Evolutionary conservation across 106 monocot genomes (phyloP).

Genomic region (Platanthera guangdongensis): DNA sequence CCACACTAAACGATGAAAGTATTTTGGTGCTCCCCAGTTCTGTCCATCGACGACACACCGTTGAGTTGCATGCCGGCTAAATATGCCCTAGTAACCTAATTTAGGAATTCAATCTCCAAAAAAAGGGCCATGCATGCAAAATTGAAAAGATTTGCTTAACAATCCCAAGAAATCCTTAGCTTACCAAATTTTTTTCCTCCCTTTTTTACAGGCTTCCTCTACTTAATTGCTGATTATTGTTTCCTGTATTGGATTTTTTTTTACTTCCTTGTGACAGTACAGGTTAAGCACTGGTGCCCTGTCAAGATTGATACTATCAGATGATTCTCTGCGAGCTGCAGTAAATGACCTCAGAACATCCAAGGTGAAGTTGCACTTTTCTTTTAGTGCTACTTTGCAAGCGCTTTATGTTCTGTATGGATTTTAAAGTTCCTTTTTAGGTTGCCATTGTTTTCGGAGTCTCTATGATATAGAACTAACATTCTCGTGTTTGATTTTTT

Average conservation of each 20-base stretch:
- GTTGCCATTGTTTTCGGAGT: neutral
- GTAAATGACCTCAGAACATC: slow-evolving; percentile 81
- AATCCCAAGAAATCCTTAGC: neutral
- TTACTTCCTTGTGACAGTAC: slow-evolving; percentile 12
- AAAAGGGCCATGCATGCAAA: neutral
- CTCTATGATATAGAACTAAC: neutral
- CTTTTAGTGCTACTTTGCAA: neutral
- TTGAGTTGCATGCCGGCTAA: too few relatives aligned
- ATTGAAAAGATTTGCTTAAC: neutral
- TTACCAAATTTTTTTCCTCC: neutral
- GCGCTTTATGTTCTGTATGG: neutral
- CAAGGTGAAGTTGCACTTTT: slow-evolving; percentile 42
- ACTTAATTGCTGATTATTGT: neutral
- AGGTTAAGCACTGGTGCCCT: slow-evolving; percentile 94
- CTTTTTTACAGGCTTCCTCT: neutral
- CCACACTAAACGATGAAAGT: too few relatives aligned
- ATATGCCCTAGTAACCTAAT: neutral
- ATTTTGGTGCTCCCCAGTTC: too few relatives aligned
- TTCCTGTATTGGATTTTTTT: neutral
- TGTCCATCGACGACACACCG: too few relatives aligned
- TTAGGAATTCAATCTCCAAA: neutral
- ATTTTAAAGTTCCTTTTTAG: neutral
- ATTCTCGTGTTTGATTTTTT: neutral
- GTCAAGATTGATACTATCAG: slow-evolving; percentile 83
- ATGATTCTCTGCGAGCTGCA: slow-evolving; percentile 83